Base-by-base conservation (phyloP, 495 filamentous ascomycete species). In the Geoglossum glabrum region DNA sequence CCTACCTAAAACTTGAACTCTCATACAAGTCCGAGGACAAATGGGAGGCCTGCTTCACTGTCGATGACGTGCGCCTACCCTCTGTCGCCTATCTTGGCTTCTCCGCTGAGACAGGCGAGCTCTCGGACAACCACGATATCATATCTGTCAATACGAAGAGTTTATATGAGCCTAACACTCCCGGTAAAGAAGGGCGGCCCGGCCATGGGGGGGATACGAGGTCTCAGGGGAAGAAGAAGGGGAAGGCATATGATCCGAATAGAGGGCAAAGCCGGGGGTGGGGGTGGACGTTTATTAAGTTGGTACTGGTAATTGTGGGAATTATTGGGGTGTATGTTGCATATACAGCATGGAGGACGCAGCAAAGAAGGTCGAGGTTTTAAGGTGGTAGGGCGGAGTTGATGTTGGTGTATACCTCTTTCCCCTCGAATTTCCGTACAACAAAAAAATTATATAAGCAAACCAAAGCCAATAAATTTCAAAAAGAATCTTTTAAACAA, bases 91-190 rank as follows among this genome's bases (percentile, higher is more conserved):
- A 99, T 72, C 79, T 99, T 15, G 93, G 93, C 63, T 95, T 99
- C 72, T 86, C 80, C 58, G 89, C 90, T 45, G 89, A 97, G 74
- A 96, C 90, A 27, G 93, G 93, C 63, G 93, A 99, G 72, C 77
- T 99, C 62, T 86, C 79, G 68, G 93, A 99, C 70, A 95, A 96
- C 76, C 88, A 95, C 78, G 93, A 99, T 69, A 93, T 99, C 69
- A 83, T 97, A 69, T 83, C 78, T 57, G 78, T 99, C 68, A 73
- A 83, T 59, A 80, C 90, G 40, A 85, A 86, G 75, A 97, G 96
- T 67, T 75, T 97, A 28, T 96, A 99, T 70, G 76, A 76, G 57
- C 70, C 82, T 55, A 76, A 26, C n/a, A 21, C 13, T 28, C n/a
- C 52, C 27, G 9, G 40, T 45, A 21, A 21, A 3, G n/a, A 13